Evolutionary conservation across 2,329 filamentous ascomycete species (phyloP).

Genomic region (Alternaria rosae): DNA sequence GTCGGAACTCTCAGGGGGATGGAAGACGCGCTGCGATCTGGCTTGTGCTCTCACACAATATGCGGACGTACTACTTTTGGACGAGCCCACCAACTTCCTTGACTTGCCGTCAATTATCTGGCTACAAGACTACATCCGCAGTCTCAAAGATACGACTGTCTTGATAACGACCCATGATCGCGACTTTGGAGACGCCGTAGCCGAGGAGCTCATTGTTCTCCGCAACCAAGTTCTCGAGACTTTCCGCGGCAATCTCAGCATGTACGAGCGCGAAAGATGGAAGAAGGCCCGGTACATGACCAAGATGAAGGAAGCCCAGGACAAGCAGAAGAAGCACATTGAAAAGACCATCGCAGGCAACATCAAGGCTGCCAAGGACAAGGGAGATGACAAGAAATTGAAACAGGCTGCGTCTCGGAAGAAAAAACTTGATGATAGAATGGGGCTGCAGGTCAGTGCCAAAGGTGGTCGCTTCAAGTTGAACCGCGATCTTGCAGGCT

Average conservation of each 20-base stretch:
- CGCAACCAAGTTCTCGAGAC: conserved; percentile 74
- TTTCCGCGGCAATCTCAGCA: conserved; percentile 76
- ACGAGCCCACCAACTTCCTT: conserved; percentile 88
- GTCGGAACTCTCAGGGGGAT: conserved; percentile 73
- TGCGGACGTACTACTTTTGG: conserved; percentile 79
- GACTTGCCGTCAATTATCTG: conserved; percentile 85
- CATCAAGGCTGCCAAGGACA: conserved; percentile 75
- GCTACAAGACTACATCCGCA: conserved; percentile 75
- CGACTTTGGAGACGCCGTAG: conserved; percentile 78
- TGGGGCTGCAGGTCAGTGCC: conserved; percentile 76
- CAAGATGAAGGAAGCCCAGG: conserved; percentile 82
- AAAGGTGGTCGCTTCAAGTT: conserved; percentile 81
- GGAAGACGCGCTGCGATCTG: conserved; percentile 54
- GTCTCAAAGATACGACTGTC: conserved; percentile 67
- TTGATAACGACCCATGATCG: conserved; percentile 86
- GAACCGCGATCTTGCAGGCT: conserved; percentile 71
- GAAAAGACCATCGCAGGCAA: conserved; percentile 79
- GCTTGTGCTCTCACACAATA: conserved; percentile 71
- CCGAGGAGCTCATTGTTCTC: conserved; percentile 77
- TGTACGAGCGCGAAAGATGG: conserved; percentile 72
- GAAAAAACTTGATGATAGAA: conserved; percentile 83
- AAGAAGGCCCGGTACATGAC: conserved; percentile 73
- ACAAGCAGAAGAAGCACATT: conserved; percentile 81
- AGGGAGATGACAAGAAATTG: conserved; percentile 83
- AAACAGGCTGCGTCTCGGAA: conserved; percentile 85